These are phyloP conservation scores for Kwoniella newhampshirensis DNA, from an alignment of 768 basidiomycete species.

Conservation along the genomic window DNA sequence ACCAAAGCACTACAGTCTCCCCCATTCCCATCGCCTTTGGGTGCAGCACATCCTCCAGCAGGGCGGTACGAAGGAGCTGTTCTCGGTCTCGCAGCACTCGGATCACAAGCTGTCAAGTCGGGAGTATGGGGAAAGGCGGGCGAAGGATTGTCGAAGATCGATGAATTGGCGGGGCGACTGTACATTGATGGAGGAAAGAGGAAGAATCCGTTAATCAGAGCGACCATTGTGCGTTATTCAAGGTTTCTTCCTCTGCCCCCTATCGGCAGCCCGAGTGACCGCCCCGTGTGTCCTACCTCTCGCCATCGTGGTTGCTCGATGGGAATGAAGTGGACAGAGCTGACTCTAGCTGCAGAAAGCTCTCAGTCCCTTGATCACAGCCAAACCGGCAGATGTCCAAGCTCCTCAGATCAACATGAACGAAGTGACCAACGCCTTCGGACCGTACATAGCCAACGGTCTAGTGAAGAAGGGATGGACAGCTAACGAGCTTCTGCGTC, in stretches of 20 bases:
- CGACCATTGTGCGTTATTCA: constrained; percentile 24
- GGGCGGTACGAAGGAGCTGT: constrained; percentile 89
- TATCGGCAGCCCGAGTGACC: not conserved
- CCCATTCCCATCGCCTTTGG: constrained; percentile 44
- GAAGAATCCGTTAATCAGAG: constrained; percentile 32
- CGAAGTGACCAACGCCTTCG: constrained; percentile 26
- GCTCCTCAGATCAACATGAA: constrained; percentile 14
- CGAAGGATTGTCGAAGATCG: constrained; percentile 42
- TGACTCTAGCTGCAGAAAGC: constrained; percentile 13
- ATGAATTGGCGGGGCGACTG: constrained; percentile 43
- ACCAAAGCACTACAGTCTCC: constrained; percentile 67
- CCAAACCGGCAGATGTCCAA: constrained; percentile 20
- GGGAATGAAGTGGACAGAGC: not conserved
- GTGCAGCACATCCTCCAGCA: constrained; percentile 51
- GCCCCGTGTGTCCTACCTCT: not conserved
- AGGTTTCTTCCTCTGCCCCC: not conserved
- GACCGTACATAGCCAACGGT: constrained; percentile 22
- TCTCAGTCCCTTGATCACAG: constrained; percentile 15
- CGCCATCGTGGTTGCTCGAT: not conserved
- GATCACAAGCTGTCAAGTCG: constrained; percentile 60
- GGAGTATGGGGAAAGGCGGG: constrained; percentile 38
- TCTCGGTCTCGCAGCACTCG: constrained; percentile 78
- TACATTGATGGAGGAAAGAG: constrained; percentile 29
- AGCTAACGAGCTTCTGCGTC: constrained; percentile 33
- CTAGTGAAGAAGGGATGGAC: constrained; percentile 36